Evolutionary conservation across 306 rosid genomes (phyloP).

Genomic region (Ormosia semicastrata): DNA sequence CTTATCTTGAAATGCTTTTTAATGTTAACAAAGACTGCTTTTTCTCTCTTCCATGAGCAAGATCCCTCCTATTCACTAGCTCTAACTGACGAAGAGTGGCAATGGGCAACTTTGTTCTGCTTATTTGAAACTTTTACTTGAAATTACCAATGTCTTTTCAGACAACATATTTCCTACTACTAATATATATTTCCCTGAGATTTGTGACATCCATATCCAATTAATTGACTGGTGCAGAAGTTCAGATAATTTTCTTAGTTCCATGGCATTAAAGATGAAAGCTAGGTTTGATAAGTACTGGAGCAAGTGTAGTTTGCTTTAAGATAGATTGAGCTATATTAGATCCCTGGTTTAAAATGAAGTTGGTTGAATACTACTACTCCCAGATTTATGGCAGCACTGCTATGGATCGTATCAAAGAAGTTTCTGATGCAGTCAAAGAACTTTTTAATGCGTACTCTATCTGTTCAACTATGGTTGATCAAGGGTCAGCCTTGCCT

Average conservation of each 20-base stretch:
- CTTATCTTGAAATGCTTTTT: background rate
- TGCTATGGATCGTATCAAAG: conserved; percentile 82
- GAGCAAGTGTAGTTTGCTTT: conserved; percentile 87
- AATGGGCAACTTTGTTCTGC: conserved; percentile 52
- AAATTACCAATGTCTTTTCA: conserved; percentile 63
- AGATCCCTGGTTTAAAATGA: conserved; percentile 96
- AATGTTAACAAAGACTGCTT: conserved; percentile 44
- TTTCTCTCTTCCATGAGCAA: conserved; percentile 66
- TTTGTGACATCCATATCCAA: conserved; percentile 84
- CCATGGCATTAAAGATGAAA: conserved; percentile 75
- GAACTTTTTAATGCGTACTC: conserved; percentile 87
- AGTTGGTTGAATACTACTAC: conserved; percentile 92
- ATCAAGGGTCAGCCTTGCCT: conserved; percentile 85
- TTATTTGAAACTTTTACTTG: conserved; percentile 79
- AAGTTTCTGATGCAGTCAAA: conserved; percentile 79
- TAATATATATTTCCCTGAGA: conserved; percentile 84
- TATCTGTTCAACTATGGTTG: conserved; percentile 78
- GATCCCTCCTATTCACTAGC: conserved; percentile 57
- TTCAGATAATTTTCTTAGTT: conserved; percentile 66
- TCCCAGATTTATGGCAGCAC: conserved; percentile 92
- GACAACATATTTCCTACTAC: conserved; percentile 70
- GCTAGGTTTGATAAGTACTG: conserved; percentile 85
- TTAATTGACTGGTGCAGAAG: conserved; percentile 89
- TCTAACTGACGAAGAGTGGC: conserved; percentile 86
- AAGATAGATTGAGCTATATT: conserved; percentile 73